A percentile compares a stretch with the other conserved stretches of the same genome.
Conservation (phyloP, 2,329 filamentous ascomycete species). For the Aspergillus jensenii region DNA sequence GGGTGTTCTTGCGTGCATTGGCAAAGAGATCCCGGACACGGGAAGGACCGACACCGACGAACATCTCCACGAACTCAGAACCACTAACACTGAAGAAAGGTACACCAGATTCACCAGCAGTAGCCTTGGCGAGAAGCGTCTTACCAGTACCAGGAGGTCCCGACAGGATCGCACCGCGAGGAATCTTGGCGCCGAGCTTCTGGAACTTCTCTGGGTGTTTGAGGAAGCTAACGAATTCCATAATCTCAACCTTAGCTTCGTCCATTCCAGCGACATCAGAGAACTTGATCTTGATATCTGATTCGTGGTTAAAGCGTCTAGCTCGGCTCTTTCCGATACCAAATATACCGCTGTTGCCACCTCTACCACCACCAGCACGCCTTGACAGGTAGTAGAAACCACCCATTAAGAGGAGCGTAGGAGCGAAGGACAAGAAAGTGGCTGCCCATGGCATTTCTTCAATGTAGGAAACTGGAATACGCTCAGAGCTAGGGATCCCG, state of each 20-base stretch:
- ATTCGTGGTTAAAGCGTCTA: slow-evolving; percentile 97
- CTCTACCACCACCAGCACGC: slow-evolving; percentile 68
- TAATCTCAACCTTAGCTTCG: slow-evolving; percentile 96
- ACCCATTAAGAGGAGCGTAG: slow-evolving; percentile 82
- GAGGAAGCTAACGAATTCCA: slow-evolving; percentile 98
- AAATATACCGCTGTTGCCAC: slow-evolving; percentile 76
- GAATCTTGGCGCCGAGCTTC: slow-evolving; percentile 94
- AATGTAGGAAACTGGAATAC: slow-evolving; percentile 88
- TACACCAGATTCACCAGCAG: slow-evolving; percentile 92
- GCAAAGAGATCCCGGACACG: slow-evolving; percentile 92
- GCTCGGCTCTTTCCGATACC: slow-evolving; percentile 94
- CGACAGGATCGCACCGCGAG: slow-evolving; percentile 91
- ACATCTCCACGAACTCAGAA: slow-evolving; percentile 99
- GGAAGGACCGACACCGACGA: slow-evolving; percentile 95
- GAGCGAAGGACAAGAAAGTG: slow-evolving; percentile 77
- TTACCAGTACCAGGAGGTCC: slow-evolving; percentile 99
- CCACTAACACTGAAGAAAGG: slow-evolving; percentile 98
- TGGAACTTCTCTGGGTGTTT: slow-evolving; percentile 92
- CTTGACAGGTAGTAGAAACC: slow-evolving; percentile 77
- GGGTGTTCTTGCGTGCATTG: slow-evolving; percentile 90
- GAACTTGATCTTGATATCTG: slow-evolving; percentile 95
- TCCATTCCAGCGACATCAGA: slow-evolving; percentile 96
- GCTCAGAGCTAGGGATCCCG: slow-evolving; percentile 78
- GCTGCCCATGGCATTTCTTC: slow-evolving; percentile 71
- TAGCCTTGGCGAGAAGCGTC: slow-evolving; percentile 94